phyloP scores from a whole-genome alignment of 148 eudicot species.

The Vaccinium macrocarpon region DNA sequence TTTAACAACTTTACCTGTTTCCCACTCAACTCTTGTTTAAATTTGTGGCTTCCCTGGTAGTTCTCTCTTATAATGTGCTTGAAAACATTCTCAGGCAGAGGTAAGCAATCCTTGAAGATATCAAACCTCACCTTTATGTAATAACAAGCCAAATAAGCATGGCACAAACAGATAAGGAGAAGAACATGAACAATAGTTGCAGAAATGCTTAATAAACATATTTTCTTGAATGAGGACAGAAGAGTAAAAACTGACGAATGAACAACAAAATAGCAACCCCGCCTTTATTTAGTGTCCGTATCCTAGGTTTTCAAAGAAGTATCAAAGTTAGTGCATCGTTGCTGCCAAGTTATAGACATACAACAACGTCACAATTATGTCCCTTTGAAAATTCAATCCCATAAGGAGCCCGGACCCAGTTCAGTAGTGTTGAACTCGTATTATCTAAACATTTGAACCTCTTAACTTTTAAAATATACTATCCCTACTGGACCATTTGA shows the following conservation, averaged over 20 bases:
- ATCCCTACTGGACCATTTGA: background rate
- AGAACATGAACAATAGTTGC: background rate
- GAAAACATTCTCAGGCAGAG: constrained; percentile 33
- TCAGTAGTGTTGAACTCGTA: background rate
- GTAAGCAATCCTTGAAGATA: constrained; percentile 31
- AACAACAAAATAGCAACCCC: background rate
- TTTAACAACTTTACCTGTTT: constrained; percentile 22
- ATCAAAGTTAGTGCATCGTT: background rate
- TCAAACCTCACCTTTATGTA: constrained; percentile 27
- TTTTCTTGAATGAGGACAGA: background rate
- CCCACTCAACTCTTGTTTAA: constrained; percentile 29
- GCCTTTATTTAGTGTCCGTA: background rate
- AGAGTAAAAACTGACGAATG: background rate
- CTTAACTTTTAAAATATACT: background rate
- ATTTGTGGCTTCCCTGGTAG: constrained; percentile 27
- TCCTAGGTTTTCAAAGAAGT: background rate
- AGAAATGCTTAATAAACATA: background rate
- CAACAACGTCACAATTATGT: background rate
- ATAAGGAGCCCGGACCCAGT: background rate
- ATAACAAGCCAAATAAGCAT: background rate
- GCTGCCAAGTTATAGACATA: background rate
- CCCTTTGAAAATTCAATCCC: background rate
- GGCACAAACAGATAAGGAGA: background rate
- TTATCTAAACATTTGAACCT: background rate
- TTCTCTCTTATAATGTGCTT: constrained; percentile 24